A percentile compares a stretch with the other conserved stretches of the same genome.
Evolutionary conservation across 352 stramenopile species (phyloP).

Genomic region (Phytopythium vexans): DNA sequence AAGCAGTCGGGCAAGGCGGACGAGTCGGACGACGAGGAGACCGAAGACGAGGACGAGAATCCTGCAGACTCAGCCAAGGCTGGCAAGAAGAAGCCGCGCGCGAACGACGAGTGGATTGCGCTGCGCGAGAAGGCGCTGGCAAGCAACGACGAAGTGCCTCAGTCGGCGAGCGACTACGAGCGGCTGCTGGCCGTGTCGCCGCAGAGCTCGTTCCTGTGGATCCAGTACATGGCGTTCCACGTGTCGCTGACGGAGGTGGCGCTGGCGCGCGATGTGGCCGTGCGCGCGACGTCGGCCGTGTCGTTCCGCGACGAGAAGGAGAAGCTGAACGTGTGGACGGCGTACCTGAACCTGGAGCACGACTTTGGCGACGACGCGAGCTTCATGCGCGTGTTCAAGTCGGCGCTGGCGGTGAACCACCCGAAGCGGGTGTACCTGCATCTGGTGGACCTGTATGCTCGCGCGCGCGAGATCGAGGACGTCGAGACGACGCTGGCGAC

Average conservation of each 20-base stretch:
- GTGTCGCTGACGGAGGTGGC: constrained; percentile 94
- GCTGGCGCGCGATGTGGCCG: constrained; percentile 90
- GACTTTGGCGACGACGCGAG: constrained; percentile 92
- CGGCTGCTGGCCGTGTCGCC: constrained; percentile 92
- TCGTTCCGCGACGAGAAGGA: constrained; percentile 95
- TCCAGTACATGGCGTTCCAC: constrained; percentile 98
- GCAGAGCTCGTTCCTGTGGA: constrained; percentile 96
- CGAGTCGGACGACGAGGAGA: constrained; percentile 47
- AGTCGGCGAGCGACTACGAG: constrained; percentile 94
- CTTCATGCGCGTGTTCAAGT: constrained; percentile 90
- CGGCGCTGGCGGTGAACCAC: constrained; percentile 92
- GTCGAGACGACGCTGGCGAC: constrained; percentile 72
- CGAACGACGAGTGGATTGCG: constrained; percentile 94
- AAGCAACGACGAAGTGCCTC: constrained; percentile 88
- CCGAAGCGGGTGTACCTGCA: constrained; percentile 95
- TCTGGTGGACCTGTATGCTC: constrained; percentile 91
- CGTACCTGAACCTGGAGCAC: constrained; percentile 94
- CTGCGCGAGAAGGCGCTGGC: constrained; percentile 92
- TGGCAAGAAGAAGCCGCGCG: constrained; percentile 86
- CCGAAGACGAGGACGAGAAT: constrained; percentile 30
- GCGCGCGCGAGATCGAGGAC: constrained; percentile 61
- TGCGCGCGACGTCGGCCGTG: constrained; percentile 91
- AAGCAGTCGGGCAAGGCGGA: constrained; percentile 47
- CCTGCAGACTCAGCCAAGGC: constrained; percentile 77
- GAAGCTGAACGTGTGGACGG: constrained; percentile 97